Base-by-base conservation (phyloP, 257 asterid species). In the Nicotiana undulata region DNA sequence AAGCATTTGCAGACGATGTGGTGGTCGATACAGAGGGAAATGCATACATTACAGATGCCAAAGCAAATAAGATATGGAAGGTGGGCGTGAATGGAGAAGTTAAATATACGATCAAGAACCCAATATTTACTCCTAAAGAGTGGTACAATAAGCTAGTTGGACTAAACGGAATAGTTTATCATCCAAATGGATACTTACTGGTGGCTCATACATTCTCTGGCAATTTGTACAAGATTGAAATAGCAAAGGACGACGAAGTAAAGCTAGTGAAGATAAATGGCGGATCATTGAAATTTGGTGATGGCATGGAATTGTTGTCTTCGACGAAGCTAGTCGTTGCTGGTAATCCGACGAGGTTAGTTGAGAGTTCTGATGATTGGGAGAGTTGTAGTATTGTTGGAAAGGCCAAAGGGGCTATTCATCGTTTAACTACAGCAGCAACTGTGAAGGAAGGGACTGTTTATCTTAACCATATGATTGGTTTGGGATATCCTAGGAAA, bases 111-210 rank as follows among this genome's bases (percentile, higher is more conserved):
- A 92, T 95, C n/a, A 81, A 77, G 26, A 91, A 89, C 82, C 93
- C 96, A 0, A 88, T 93, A 72, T 92, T 95, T 44, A 81, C 81
- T 52, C 89, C 90, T 2, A 87, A 85, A 46, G 91, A 90, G 79
- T 95, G 97, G 97, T 87, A 90, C 93, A 82, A 75, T 26, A 86
- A 86, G 67, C 63, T 90, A 3, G 77, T 95, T 9, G 94, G 93
- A 12, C 88, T 95, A 72, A 95, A 95, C 1, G 99, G 99, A 17
- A 92, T 95, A 18, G 91, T 90, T 22, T 82, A 92, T 88, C 99
- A 96, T 85, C 99, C 98, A 15, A 90, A 96, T 37, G 97, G 98
- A 1, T 96, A 92, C 90, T 84, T 96, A 31, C 83, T 96, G 28
- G 95, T 85, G 22, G 31, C 84, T 51, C 99, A 96, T 76, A 92